phyloP scores from a whole-genome alignment of 1,284 basidiomycete species.

The Mycocalia duriaeana region DNA sequence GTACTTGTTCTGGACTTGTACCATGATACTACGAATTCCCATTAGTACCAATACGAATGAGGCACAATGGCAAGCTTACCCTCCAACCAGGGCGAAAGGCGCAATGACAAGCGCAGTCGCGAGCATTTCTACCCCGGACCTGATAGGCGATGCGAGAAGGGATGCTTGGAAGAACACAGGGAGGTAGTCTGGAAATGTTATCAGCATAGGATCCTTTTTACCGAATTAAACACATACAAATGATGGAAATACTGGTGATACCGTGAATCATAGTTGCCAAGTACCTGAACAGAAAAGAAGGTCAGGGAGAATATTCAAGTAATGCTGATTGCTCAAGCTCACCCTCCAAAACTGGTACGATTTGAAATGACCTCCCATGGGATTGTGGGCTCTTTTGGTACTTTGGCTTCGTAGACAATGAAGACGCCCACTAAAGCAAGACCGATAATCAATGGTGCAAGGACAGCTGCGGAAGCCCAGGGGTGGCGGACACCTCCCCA shows the following conservation, averaged over 20 bases:
- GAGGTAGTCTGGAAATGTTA: neutral
- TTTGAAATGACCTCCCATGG: conserved; percentile 12
- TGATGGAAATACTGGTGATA: neutral
- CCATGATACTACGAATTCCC: too few relatives aligned
- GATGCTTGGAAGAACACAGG: neutral
- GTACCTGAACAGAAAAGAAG: neutral
- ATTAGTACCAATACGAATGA: too few relatives aligned
- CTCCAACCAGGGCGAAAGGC: conserved; percentile 5
- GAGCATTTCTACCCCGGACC: neutral
- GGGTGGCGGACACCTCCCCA: conserved; percentile 35
- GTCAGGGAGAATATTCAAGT: neutral
- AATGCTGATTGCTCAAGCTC: neutral
- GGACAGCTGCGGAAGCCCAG: conserved; percentile 36
- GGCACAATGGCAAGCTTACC: too few relatives aligned
- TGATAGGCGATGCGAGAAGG: neutral
- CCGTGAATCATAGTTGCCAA: neutral
- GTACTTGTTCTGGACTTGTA: too few relatives aligned
- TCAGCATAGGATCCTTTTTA: neutral
- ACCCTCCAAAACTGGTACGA: too few relatives aligned
- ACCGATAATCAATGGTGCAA: conserved; percentile 39
- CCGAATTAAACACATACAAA: neutral
- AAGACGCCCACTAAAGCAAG: conserved; percentile 27
- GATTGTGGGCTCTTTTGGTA: conserved; percentile 15
- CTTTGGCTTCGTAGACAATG: conserved; percentile 27
- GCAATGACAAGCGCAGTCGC: neutral